phyloP scores from a whole-genome alignment of 495 filamentous ascomycete species.

The Penicillium manginii region DNA sequence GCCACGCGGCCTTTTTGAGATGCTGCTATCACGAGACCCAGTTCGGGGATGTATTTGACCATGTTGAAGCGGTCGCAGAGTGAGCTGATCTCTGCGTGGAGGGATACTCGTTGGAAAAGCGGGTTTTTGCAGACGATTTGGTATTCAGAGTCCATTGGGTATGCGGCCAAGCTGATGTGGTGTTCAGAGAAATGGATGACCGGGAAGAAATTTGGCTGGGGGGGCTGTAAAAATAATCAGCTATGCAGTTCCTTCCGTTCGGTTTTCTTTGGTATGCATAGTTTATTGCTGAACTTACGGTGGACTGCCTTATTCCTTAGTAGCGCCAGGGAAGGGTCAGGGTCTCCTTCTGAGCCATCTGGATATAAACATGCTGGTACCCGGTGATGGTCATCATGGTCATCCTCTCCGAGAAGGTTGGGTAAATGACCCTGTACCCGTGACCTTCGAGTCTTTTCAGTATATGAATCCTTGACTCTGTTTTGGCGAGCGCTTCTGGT shows the following conservation, averaged over 20 bases:
- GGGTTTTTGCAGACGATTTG: conserved; percentile 51
- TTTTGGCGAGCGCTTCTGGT: not conserved
- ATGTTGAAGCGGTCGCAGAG: conserved; percentile 74
- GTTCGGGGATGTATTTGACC: conserved; percentile 73
- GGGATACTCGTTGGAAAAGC: conserved; percentile 47
- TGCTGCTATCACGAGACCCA: conserved; percentile 74
- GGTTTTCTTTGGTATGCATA: not conserved
- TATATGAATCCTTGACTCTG: not conserved
- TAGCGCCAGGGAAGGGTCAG: not conserved
- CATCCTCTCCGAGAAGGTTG: conserved; percentile 23
- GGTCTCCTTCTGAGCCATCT: not conserved
- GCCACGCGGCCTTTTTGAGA: conserved; percentile 75
- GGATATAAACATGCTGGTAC: conserved; percentile 5
- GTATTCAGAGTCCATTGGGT: conserved; percentile 47
- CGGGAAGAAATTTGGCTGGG: conserved; percentile 35
- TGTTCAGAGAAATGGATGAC: conserved; percentile 63
- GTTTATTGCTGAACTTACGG: conserved; percentile 14
- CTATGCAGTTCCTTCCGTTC: not conserved
- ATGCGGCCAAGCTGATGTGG: conserved; percentile 60
- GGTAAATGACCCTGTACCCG: not conserved
- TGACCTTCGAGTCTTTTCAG: not conserved
- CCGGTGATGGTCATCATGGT: conserved; percentile 15
- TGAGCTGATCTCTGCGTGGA: conserved; percentile 39
- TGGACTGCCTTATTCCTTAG: conserved; percentile 14
- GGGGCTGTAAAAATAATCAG: conserved; percentile 10